Evolutionary conservation across 768 basidiomycete genomes (phyloP).

Genomic region (Boletus sp.): DNA sequence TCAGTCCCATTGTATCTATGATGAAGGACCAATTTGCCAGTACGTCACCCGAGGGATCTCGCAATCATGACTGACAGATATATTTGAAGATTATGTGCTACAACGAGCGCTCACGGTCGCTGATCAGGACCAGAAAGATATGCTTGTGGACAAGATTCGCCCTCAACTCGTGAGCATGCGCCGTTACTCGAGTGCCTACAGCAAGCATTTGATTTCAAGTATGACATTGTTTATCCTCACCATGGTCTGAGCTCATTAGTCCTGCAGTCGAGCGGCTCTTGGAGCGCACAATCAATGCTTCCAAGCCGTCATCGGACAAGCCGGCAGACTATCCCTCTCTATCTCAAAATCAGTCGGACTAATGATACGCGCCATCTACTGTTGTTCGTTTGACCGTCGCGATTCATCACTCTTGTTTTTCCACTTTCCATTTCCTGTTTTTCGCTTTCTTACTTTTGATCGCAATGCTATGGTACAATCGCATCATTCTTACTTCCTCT

Average conservation of each 20-base stretch:
- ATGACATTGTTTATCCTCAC: conserved; percentile 29
- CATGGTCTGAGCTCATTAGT: conserved; percentile 8
- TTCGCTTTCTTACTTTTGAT: conserved; percentile 22
- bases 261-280: conserved; percentile 66
- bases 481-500: conserved; percentile 29
- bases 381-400: conserved; percentile 8
- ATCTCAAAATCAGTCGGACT: conserved; percentile 25
- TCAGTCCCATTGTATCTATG: conserved; percentile 62
- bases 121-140: conserved; percentile 70
- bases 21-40: conserved; percentile 91
- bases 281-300: conserved; percentile 44
- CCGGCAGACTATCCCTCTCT: conserved; percentile 31
- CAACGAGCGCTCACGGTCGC: conserved; percentile 72
- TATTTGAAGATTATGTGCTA: conserved; percentile 71
- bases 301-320: conserved; percentile 27
- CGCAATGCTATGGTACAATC: conserved; percentile 38
- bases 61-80: conserved; percentile 3
- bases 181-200: conserved; percentile 67
- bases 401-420: conserved; percentile 6
- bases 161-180: conserved; percentile 72
- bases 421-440: neutral
- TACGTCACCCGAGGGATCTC: conserved; percentile 40
- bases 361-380: conserved; percentile 4
- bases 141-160: conserved; percentile 58
- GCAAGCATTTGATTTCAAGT: conserved; percentile 83